Evolutionary conservation across 208 protist species (phyloP), one percentile per base, ranked within the genome.

Genomic region (Leptomonas pyrrhocoris): DNA sequence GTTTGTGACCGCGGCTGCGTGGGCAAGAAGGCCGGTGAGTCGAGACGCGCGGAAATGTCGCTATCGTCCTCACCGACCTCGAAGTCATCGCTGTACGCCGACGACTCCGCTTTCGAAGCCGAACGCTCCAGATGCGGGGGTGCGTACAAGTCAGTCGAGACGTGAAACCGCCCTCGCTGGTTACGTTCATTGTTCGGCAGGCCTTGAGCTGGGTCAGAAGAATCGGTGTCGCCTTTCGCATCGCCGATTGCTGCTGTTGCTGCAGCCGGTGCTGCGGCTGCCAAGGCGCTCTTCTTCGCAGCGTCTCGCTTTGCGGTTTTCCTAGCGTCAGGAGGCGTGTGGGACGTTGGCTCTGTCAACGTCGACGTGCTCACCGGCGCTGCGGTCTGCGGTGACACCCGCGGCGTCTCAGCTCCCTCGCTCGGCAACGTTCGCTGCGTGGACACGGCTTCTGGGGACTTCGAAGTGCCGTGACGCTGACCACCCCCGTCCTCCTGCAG

Each of bases 41-140:
- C 5, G 4, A 18, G 11, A 3, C 18, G 43, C 5, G 16, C 43
- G 16, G 43, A 48, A 12, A 12, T 48, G 5, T n/a, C 40, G 25
- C 34, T 40, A 5, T 43, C 16, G 4, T 51, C 61, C 34, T 48
- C 48, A 0, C 27, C 58, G 21, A 18, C 1, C 36, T 67, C 61
- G 36, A 57, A 67, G 34, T 67, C 48, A 8, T 67, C 61, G 61
- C 61, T 67, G 61, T 57, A 57, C 0, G 3, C 49, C 34, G 46
- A 57, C 2, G 15, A 3, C 7, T 48, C 43, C 42, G 42, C 2
- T 34, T 51, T n/a, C 0, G 34, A 48, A 9, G 45, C 2, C 12
- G 45, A 36, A 18, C 46, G 53, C 12, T 65, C 59, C 25, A 46
- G 19, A 46, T 65, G 43, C 11, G 45, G 45, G 12, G 59, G 54